phyloP scores from a whole-genome alignment of 257 asterid genomes.

The Mentha longifolia region DNA sequence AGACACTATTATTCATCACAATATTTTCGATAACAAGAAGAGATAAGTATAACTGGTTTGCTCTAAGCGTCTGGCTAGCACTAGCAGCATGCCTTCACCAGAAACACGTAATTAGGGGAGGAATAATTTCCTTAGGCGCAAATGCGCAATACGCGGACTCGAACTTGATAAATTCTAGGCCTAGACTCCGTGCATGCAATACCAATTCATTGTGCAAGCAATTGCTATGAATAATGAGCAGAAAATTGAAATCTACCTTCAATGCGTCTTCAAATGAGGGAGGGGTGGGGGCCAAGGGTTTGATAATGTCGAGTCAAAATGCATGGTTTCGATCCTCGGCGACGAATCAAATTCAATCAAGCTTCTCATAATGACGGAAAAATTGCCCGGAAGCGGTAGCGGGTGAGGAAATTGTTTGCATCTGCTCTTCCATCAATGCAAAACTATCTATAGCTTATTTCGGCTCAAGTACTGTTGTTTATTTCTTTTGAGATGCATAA shows the following conservation, averaged over 20 bases:
- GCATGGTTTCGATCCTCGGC: not conserved
- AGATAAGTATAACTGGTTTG: no score
- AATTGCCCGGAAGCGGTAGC: not conserved
- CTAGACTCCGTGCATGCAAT: not conserved
- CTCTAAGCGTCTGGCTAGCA: no score
- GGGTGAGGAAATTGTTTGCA: conserved; percentile 8
- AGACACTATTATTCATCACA: not conserved
- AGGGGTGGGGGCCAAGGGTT: not conserved
- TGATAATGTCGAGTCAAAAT: not conserved
- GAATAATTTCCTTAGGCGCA: no score
- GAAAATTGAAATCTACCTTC: not conserved
- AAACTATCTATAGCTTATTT: not conserved
- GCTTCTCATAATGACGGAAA: not conserved
- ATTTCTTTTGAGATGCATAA: no score
- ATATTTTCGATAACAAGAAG: no score
- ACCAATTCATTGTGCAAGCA: not conserved
- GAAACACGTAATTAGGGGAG: no score
- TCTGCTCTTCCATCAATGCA: no score
- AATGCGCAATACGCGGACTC: no score
- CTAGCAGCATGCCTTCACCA: no score
- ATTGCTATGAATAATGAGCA: not conserved
- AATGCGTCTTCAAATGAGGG: not conserved
- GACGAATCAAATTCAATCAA: conserved; percentile 1
- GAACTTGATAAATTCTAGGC: no score
- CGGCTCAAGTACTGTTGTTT: not conserved